phyloP scores from a whole-genome alignment of 2,329 filamentous ascomycete genomes.

The Helotiales sp. region DNA sequence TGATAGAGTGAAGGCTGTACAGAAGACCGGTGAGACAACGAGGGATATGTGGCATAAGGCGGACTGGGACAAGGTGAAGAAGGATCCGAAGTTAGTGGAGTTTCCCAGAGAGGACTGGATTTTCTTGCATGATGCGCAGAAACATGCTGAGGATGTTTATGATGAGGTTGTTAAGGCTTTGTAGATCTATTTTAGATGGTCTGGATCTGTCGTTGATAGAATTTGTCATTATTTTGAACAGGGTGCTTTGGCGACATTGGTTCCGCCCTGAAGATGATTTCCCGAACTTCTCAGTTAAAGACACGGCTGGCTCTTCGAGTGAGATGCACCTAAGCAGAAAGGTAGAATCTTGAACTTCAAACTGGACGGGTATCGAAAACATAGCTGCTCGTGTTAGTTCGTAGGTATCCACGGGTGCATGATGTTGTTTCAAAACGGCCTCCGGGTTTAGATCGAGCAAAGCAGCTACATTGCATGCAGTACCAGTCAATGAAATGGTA shows the following conservation, averaged over 20 bases:
- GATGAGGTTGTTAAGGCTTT: constrained; percentile 11
- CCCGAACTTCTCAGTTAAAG: no score
- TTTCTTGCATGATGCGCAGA: constrained; percentile 34
- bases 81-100: constrained; percentile 32
- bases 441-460: no score
- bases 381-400: no score
- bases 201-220: not conserved
- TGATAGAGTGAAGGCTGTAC: constrained; percentile 33
- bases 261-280: no score
- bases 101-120: constrained; percentile 34
- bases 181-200: not conserved
- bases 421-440: no score
- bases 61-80: constrained; percentile 34
- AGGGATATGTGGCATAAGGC: constrained; percentile 37
- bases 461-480: no score
- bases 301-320: no score
- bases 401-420: no score
- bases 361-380: no score
- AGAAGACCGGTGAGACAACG: constrained; percentile 36
- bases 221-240: not conserved
- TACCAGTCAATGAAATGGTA: no score
- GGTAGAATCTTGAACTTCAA: not conserved
- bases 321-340: not conserved
- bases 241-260: not conserved
- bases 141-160: constrained; percentile 34